Evolutionary conservation across 257 asterid genomes (phyloP).

Genomic region (Gynochthodes officinalis): DNA sequence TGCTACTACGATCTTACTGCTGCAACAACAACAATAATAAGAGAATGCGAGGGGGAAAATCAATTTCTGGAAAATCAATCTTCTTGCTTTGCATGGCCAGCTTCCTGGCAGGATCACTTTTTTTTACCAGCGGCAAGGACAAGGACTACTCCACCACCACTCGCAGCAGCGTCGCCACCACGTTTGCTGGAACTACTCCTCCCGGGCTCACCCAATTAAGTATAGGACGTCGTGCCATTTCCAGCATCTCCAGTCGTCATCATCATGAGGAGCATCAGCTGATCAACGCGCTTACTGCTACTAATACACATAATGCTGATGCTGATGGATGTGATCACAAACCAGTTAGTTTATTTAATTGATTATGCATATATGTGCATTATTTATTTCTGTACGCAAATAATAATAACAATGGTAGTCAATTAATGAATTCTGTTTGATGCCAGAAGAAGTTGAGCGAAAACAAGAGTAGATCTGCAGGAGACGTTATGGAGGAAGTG

Average conservation of each 20-base stretch:
- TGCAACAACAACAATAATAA: slow-evolving; percentile 7
- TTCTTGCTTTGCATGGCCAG: slow-evolving; percentile 49
- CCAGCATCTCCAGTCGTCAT: background rate
- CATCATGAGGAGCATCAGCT: slow-evolving; percentile 20
- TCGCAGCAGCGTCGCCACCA: background rate
- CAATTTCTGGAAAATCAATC: slow-evolving; percentile 43
- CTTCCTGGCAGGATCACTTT: slow-evolving; percentile 59
- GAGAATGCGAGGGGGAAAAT: slow-evolving; percentile 46
- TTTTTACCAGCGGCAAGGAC: slow-evolving; percentile 22
- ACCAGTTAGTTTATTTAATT: too few species aligned
- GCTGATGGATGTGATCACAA: too few species aligned
- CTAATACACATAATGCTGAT: too few species aligned
- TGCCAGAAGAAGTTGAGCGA: slow-evolving; percentile 45
- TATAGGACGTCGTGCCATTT: slow-evolving; percentile 14
- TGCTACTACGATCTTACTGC: too few species aligned
- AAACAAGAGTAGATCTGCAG: slow-evolving; percentile 19
- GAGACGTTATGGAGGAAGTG: slow-evolving; percentile 50
- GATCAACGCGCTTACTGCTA: too few species aligned
- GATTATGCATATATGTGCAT: too few species aligned
- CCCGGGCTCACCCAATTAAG: slow-evolving; percentile 9
- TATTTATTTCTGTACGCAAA: too few species aligned
- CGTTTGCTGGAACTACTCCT: slow-evolving; percentile 18
- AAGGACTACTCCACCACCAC: slow-evolving; percentile 19
- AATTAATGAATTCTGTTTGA: too few species aligned
- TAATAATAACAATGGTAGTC: too few species aligned